phyloP scores from a whole-genome alignment of 371 early-diverging fungal genomes.

The Rhizopus delemar region DNA sequence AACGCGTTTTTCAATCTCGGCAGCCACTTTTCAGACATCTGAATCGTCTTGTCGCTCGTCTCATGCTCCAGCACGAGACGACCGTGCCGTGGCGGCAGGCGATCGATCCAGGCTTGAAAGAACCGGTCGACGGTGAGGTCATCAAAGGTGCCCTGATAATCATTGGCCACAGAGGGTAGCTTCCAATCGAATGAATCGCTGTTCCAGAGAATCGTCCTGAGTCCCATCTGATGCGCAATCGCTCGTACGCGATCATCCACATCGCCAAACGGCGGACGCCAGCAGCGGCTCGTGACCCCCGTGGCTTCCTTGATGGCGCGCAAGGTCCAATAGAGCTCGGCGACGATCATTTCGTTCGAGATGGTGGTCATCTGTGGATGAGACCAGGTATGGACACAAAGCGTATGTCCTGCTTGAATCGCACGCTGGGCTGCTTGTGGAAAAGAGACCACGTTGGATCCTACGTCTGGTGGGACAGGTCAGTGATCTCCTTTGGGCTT shows the following conservation, averaged over 20 bases:
- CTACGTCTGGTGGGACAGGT: slow-evolving; percentile 32
- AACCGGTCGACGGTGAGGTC: slow-evolving; percentile 34
- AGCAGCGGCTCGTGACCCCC: slow-evolving; percentile 53
- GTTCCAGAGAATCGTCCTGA: slow-evolving; percentile 47
- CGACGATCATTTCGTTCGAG: slow-evolving; percentile 42
- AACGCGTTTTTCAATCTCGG: slow-evolving; percentile 40
- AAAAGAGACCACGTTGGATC: slow-evolving; percentile 41
- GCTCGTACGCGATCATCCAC: slow-evolving; percentile 55
- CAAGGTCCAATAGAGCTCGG: slow-evolving; percentile 49
- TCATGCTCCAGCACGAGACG: slow-evolving; percentile 58
- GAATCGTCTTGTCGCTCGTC: slow-evolving; percentile 44
- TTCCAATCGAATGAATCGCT: slow-evolving; percentile 47
- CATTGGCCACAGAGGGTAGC: slow-evolving; percentile 33
- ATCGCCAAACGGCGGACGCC: slow-evolving; percentile 56
- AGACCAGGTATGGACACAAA: slow-evolving; percentile 58
- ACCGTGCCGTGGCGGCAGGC: slow-evolving; percentile 34
- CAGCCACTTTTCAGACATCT: slow-evolving; percentile 47
- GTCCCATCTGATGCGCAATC: slow-evolving; percentile 49
- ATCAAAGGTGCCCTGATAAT: slow-evolving; percentile 15
- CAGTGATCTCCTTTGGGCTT: background rate
- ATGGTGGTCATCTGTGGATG: slow-evolving; percentile 52
- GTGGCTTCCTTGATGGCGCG: slow-evolving; percentile 53
- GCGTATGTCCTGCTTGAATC: slow-evolving; percentile 36
- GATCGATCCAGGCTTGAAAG: slow-evolving; percentile 44
- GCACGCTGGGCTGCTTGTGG: slow-evolving; percentile 48